Base-by-base conservation (phyloP, 768 basidiomycete species). In the Boletellus emodensis region DNA sequence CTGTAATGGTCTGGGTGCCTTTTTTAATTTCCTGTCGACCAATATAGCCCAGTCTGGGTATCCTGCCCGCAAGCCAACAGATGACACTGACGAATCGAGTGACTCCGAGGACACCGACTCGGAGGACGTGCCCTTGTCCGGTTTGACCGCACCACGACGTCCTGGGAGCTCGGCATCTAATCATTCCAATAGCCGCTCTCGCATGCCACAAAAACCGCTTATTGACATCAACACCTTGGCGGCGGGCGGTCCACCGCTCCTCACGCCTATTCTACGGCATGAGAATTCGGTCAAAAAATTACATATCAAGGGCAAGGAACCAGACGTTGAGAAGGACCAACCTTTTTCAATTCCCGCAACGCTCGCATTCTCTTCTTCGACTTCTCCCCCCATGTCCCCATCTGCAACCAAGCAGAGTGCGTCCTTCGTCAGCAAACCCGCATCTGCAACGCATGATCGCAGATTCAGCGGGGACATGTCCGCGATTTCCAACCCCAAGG, bases 101-200 rank as follows among this genome's bases (percentile, higher is more conserved):
- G 63, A 66, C 13, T 63, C 67, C 17, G 63, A 65, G 11, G 63
- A 75, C 50, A 73, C 73, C 32, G 78, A 76, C 22, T 81, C 80
- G 46, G 74, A 74, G n/a, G 73, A 83, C 56, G 77, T 81, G 2
- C 88, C 87, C 12, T 73, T 91, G 33, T 82, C 84, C 1, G 74
- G 71, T 1, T 72, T 88, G 33, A 69, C 86, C 7, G 72, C 73
- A 0, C 86, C 87, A 11, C 76, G 73, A 42, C 76, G 88, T 33
- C 86, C 87, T 14, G 85, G 84, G 15, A 86, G 83, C 55, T 75
- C 84, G 2, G 62, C 71, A 11, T 77, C 76, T 17, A 63, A 67
- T 44, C 44, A 28, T 20, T 68, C 66, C 22, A 54, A 44, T 38
- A 49, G 46, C 33, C 58, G 67, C 12, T 57, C 58, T 36, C 67